A percentile compares a stretch with the other conserved stretches of the same genome.
Evolutionary conservation across 257 asterid genomes (phyloP).

Genomic region (Petunia secreta): DNA sequence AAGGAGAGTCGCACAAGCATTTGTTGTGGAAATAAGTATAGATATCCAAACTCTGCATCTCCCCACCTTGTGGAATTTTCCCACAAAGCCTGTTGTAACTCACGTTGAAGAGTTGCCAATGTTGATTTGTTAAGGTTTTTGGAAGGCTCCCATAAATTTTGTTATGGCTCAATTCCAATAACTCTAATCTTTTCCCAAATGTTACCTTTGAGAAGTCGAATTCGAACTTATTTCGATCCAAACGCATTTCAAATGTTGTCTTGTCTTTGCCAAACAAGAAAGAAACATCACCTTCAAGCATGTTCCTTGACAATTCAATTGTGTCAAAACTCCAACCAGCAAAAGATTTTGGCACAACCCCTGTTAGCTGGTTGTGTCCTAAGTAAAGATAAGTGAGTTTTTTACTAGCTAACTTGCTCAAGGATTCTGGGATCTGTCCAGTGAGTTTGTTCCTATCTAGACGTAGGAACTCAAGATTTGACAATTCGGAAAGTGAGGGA

Average conservation of each 20-base stretch:
- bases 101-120: constrained; percentile 34
- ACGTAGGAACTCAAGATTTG: constrained; percentile 35
- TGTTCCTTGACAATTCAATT: constrained; percentile 44
- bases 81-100: constrained; percentile 60
- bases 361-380: constrained; percentile 46
- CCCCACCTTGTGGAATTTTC: constrained; percentile 51
- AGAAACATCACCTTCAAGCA: constrained; percentile 50
- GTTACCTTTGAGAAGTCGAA: constrained; percentile 47
- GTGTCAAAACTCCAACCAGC: constrained; percentile 29
- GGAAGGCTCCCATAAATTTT: constrained; percentile 52
- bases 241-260: constrained; percentile 26
- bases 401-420: constrained; percentile 35
- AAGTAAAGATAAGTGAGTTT: constrained; percentile 34
- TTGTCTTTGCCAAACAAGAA: constrained; percentile 50
- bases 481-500: constrained; percentile 38
- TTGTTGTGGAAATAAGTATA: constrained; percentile 41
- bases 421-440: constrained; percentile 57
- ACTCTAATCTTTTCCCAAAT: constrained; percentile 36
- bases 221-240: constrained; percentile 41
- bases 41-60: constrained; percentile 39
- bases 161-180: constrained; percentile 52
- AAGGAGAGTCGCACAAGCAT: constrained; percentile 59
- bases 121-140: constrained; percentile 32
- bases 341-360: constrained; percentile 39
- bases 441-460: constrained; percentile 58